Evolutionary conservation across 73 alveolate genomes (phyloP).

Genomic region (Stentor roeselii): DNA sequence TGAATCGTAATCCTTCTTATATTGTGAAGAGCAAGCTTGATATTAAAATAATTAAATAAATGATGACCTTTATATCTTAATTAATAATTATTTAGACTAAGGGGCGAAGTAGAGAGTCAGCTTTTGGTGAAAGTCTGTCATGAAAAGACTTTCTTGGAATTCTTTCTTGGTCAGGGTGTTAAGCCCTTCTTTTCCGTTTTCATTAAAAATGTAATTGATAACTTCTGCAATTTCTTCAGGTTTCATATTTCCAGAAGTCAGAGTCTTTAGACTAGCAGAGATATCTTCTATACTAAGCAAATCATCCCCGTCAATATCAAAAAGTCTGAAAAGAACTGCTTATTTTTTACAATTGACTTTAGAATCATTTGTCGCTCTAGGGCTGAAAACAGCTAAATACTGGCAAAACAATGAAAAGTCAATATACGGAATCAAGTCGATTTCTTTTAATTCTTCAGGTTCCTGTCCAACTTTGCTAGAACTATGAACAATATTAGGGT

Average conservation of each 20-base stretch:
- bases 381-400: slow-evolving; percentile 5
- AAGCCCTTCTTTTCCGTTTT: neutral
- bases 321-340: neutral
- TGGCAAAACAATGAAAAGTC: neutral
- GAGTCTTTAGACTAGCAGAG: neutral
- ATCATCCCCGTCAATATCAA: slow-evolving; percentile 9
- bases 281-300: neutral
- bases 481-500: neutral
- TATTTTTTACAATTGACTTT: neutral
- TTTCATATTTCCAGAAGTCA: neutral
- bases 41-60: no score
- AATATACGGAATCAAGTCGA: neutral
- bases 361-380: slow-evolving; percentile 12
- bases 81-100: no score
- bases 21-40: no score
- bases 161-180: neutral
- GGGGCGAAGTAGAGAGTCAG: neutral
- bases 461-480: slow-evolving; percentile 7
- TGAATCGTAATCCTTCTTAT: no score
- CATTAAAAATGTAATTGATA: neutral
- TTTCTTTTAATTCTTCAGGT: neutral
- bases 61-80: no score
- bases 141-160: neutral
- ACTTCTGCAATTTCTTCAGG: neutral
- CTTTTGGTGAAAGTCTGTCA: slow-evolving; percentile 11